These are phyloP conservation scores for Pseudomonodictys pantanalensis DNA, from an alignment of 495 filamentous ascomycete genomes.

Conservation along the genomic window DNA sequence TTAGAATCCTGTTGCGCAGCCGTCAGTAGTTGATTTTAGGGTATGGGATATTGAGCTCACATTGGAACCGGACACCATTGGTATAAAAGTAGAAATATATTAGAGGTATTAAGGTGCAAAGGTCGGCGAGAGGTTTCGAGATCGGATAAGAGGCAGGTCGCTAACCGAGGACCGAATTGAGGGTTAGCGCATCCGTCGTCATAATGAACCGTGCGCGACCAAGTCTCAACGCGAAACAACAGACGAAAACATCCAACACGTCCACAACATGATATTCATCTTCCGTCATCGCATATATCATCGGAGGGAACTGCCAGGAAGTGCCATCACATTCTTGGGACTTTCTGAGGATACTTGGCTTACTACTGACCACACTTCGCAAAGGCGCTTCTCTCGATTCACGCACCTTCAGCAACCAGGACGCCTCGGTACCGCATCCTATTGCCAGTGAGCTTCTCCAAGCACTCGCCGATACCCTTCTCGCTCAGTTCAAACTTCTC, in stretches of 20 bases:
- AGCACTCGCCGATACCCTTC: constrained; percentile 19
- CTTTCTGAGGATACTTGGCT: no score
- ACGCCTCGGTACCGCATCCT: constrained; percentile 28
- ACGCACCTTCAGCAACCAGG: constrained; percentile 13
- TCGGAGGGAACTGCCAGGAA: no score
- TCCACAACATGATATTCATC: background rate
- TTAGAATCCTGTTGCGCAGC: constrained; percentile 24
- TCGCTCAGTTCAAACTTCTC: constrained; percentile 28
- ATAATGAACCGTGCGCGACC: background rate
- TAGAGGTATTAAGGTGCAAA: background rate
- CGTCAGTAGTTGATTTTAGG: background rate
- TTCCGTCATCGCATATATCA: no score
- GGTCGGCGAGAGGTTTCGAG: background rate
- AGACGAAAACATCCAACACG: background rate
- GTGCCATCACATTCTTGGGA: no score
- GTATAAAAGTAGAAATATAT: constrained; percentile 1
- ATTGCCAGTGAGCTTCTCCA: constrained; percentile 17
- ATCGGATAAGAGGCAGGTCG: background rate
- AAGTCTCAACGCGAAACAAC: no score
- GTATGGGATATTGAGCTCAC: background rate
- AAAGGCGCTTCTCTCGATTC: no score
- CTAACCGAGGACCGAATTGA: constrained; percentile 5
- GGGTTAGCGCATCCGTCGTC: background rate
- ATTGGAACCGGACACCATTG: constrained; percentile 29
- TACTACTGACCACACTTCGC: no score